Conservation (phyloP, 495 filamentous ascomycete species). For the Aspergillus biplanus region DNA sequence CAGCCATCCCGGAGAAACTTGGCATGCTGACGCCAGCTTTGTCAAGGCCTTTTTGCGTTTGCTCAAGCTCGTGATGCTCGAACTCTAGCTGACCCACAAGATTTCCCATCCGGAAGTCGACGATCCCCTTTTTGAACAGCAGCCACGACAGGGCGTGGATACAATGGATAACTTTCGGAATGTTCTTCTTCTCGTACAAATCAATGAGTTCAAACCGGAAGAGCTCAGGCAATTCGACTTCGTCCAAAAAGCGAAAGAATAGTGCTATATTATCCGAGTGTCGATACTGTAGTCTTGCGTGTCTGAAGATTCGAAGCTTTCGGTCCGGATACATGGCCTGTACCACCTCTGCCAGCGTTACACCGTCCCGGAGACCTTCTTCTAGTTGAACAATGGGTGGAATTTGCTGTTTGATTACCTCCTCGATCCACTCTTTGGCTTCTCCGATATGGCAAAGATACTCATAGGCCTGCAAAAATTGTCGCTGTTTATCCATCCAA, state of each 20-base stretch:
- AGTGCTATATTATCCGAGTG: constrained; percentile 96
- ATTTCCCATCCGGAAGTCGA: constrained; percentile 97
- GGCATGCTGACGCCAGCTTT: constrained; percentile 95
- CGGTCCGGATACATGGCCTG: constrained; percentile 81
- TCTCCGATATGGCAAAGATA: constrained; percentile 99
- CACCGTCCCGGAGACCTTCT: constrained; percentile 89
- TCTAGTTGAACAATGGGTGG: constrained; percentile 96
- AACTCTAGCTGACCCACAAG: constrained; percentile 96
- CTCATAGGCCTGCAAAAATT: constrained; percentile 97
- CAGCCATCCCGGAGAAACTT: constrained; percentile 95
- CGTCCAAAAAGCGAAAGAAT: constrained; percentile 91
- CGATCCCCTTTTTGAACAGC: constrained; percentile 89
- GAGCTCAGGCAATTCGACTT: constrained; percentile 94
- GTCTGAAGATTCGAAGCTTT: constrained; percentile 78
- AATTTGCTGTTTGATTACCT: constrained; percentile 84
- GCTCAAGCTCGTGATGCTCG: constrained; percentile 95
- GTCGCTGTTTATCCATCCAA: constrained; percentile 98
- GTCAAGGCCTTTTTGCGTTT: constrained; percentile 94
- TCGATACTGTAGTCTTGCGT: constrained; percentile 84
- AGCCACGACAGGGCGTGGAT: constrained; percentile 97
- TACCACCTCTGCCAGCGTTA: constrained; percentile 95
- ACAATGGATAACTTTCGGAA: constrained; percentile 98
- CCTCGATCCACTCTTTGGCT: constrained; percentile 99
- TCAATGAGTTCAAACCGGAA: constrained; percentile 98
- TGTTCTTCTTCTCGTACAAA: constrained; percentile 99